Evolutionary conservation across 2,329 filamentous ascomycete species (phyloP).

Genomic region (Colletotrichum filicis): DNA sequence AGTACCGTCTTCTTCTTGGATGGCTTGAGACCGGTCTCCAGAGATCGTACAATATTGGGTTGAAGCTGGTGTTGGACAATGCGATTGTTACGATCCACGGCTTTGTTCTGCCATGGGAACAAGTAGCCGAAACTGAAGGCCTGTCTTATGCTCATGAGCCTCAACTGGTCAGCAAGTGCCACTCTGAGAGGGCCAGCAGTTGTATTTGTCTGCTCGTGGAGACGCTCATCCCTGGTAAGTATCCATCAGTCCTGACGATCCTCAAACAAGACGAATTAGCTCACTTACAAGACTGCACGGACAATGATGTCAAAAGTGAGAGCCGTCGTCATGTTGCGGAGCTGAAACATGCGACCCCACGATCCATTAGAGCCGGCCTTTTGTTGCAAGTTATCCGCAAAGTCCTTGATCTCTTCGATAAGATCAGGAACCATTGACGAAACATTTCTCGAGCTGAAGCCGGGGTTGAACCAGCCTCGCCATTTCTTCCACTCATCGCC

Average conservation of each 20-base stretch:
- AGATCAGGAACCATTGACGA: constrained; percentile 12
- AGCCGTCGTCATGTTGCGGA: constrained; percentile 18
- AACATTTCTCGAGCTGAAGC: constrained; percentile 39
- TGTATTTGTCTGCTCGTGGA: constrained; percentile 42
- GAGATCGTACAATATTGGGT: constrained; percentile 1
- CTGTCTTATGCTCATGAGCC: constrained; percentile 41
- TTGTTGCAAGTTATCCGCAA: constrained; percentile 2
- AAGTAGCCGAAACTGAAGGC: constrained; percentile 44
- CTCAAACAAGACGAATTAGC: not conserved
- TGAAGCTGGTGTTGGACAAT: constrained; percentile 1
- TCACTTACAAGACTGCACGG: constrained; percentile 39
- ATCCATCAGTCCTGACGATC: not conserved
- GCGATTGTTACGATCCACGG: constrained; percentile 16
- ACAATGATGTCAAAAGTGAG: constrained; percentile 43
- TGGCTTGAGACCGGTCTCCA: constrained; percentile 5
- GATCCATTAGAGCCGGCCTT: not conserved
- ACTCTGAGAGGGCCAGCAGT: constrained; percentile 1
- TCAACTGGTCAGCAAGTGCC: constrained; percentile 15
- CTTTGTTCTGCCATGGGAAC: constrained; percentile 38
- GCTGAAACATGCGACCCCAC: constrained; percentile 25
- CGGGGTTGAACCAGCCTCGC: constrained; percentile 46
- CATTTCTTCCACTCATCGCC: constrained; percentile 38
- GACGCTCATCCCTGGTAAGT: constrained; percentile 42
- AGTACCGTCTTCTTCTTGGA: constrained; percentile 25
- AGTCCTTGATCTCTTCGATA: constrained; percentile 12